Percentiles rank a stretch among this genome's conserved stretches.
These are phyloP conservation scores for Ambrosiella beaveri DNA, from an alignment of 2,329 filamentous ascomycete species.

Conservation along the genomic window DNA sequence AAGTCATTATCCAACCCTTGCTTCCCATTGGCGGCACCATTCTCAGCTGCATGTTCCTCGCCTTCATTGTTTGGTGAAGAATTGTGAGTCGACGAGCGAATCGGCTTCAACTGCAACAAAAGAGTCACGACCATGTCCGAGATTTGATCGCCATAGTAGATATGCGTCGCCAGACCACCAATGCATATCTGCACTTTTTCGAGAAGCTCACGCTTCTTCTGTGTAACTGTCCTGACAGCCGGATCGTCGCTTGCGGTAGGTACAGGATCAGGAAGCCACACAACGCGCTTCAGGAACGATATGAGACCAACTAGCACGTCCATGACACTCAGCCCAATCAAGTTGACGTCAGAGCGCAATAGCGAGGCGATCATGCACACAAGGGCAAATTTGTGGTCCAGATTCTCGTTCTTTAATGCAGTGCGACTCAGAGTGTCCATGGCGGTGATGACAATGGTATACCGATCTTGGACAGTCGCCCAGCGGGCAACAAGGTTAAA, in stretches of 20 bases:
- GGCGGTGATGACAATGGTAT: constrained; percentile 68
- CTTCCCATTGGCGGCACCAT: constrained; percentile 13
- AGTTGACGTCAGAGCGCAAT: constrained; percentile 72
- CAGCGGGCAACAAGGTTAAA: constrained; percentile 67
- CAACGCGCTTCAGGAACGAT: constrained; percentile 61
- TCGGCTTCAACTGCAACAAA: constrained; percentile 51
- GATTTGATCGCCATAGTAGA: constrained; percentile 94
- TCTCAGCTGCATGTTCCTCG: constrained; percentile 19
- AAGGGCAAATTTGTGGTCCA: constrained; percentile 59
- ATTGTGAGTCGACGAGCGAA: constrained; percentile 25
- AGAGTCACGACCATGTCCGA: constrained; percentile 83
- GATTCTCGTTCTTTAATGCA: constrained; percentile 49
- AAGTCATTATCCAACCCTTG: constrained; percentile 20
- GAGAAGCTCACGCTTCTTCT: constrained; percentile 46
- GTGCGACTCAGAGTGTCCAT: constrained; percentile 59
- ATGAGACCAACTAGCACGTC: constrained; percentile 77
- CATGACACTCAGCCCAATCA: constrained; percentile 93
- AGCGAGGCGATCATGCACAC: constrained; percentile 66
- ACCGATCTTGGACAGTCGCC: constrained; percentile 88
- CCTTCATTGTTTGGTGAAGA: constrained; percentile 21
- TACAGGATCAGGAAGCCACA: constrained; percentile 41
- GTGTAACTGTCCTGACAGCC: constrained; percentile 22
- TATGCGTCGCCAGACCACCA: constrained; percentile 78
- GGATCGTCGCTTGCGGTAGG: constrained; percentile 10
- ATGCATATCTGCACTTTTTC: constrained; percentile 63